These are phyloP conservation scores for Phialemonium atrogriseum DNA, from an alignment of 2,329 filamentous ascomycete genomes.

Conservation along the genomic window DNA sequence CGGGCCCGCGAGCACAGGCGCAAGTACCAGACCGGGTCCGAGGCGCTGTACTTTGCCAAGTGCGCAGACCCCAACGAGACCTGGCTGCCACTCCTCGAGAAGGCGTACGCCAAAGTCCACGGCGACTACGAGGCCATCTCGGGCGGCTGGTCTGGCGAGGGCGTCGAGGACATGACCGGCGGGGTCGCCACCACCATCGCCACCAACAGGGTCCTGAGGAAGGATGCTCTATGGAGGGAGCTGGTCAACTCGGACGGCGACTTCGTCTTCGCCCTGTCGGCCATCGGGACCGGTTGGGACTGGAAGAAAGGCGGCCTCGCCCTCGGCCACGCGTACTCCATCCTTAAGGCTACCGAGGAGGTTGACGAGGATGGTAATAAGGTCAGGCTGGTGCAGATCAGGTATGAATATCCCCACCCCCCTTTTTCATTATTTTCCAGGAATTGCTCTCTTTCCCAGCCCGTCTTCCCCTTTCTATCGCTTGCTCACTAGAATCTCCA, in stretches of 20 bases:
- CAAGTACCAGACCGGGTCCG: slow-evolving; percentile 58
- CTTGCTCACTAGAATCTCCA: too few species aligned
- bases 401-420: too few species aligned
- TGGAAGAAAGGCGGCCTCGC: slow-evolving; percentile 29
- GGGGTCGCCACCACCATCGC: slow-evolving; percentile 56
- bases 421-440: too few species aligned
- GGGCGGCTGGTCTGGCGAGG: slow-evolving; percentile 50
- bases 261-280: slow-evolving; percentile 49
- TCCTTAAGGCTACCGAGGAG: slow-evolving; percentile 37
- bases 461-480: too few species aligned
- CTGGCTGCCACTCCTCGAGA: slow-evolving; percentile 65
- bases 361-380: slow-evolving; percentile 29
- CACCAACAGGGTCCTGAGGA: slow-evolving; percentile 51
- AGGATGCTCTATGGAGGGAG: slow-evolving; percentile 63
- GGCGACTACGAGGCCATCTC: slow-evolving; percentile 66
- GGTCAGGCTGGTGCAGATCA: slow-evolving; percentile 32
- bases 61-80: slow-evolving; percentile 62
- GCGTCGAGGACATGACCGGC: slow-evolving; percentile 49
- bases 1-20: too few species aligned
- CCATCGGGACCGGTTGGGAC: slow-evolving; percentile 20
- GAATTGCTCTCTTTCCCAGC: too few species aligned
- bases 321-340: slow-evolving; percentile 41
- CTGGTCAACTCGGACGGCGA: slow-evolving; percentile 57
- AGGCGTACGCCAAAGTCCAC: slow-evolving; percentile 67
- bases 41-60: slow-evolving; percentile 62